Evolutionary conservation across 2,329 filamentous ascomycete genomes (phyloP).

Genomic region (Davidsoniella neocaledoniae): DNA sequence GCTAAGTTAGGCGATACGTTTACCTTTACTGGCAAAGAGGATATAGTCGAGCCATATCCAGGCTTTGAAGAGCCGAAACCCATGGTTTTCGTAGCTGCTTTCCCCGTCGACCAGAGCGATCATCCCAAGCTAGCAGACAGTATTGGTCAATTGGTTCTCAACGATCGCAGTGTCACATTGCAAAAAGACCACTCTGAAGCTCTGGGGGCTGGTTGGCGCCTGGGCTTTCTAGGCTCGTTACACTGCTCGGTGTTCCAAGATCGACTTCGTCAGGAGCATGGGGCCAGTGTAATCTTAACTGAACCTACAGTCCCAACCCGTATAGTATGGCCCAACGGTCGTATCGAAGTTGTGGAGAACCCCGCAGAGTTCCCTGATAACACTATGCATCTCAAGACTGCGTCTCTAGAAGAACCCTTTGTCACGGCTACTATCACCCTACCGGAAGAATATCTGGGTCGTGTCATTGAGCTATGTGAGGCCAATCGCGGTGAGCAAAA

Average conservation of each 20-base stretch:
- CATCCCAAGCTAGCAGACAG: conserved; percentile 81
- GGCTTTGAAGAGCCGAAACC: conserved; percentile 95
- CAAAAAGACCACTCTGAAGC: conserved; percentile 92
- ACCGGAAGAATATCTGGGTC: conserved; percentile 84
- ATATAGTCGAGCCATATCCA: conserved; percentile 60
- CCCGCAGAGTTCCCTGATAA: conserved; percentile 64
- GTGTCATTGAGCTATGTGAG: conserved; percentile 90
- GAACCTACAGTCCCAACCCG: conserved; percentile 90
- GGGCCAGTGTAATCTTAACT: conserved; percentile 88
- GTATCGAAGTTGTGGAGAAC: conserved; percentile 50
- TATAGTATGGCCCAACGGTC: conserved; percentile 41
- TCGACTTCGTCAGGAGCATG: conserved; percentile 82
- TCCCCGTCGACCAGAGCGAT: conserved; percentile 79
- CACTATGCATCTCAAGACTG: conserved; percentile 21
- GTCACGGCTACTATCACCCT: conserved; percentile 75
- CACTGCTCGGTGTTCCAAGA: conserved; percentile 99
- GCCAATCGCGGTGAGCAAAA: conserved; percentile 73
- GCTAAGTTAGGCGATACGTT: conserved; percentile 94
- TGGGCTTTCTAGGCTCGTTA: conserved; percentile 89
- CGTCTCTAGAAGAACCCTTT: conserved; percentile 34
- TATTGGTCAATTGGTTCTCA: conserved; percentile 82
- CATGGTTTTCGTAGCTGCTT: conserved; percentile 97
- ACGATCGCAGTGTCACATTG: conserved; percentile 85
- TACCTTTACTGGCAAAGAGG: conserved; percentile 63
- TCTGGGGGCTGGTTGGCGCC: conserved; percentile 78